These are phyloP conservation scores for Colletotrichum euphorbiae DNA, from an alignment of 2,329 filamentous ascomycete genomes.

Conservation along the genomic window DNA sequence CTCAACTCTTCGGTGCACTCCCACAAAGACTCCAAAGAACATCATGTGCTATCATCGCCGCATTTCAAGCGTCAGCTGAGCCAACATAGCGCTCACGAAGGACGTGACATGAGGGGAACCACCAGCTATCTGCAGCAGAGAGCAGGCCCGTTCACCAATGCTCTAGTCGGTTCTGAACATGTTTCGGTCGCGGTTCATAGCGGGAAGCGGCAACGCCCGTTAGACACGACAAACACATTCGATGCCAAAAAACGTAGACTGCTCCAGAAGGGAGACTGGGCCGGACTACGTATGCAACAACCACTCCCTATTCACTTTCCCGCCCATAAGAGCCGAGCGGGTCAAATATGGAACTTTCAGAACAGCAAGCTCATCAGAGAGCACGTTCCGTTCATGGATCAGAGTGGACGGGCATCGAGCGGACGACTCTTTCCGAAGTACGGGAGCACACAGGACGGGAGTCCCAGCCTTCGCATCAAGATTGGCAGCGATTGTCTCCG, in stretches of 20 bases:
- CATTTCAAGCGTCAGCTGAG: constrained; percentile 37
- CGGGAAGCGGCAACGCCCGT: constrained; percentile 1
- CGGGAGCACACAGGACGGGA: neutral
- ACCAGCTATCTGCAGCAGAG: neutral
- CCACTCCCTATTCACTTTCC: constrained; percentile 39
- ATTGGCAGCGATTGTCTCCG: constrained; percentile 37
- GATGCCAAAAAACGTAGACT: constrained; percentile 39
- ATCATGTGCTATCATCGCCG: constrained; percentile 11
- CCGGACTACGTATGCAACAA: constrained; percentile 48
- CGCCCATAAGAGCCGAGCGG: neutral
- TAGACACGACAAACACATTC: neutral
- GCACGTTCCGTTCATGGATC: neutral
- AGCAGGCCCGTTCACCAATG: neutral
- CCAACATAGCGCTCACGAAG: constrained; percentile 34
- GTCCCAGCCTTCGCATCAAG: constrained; percentile 25
- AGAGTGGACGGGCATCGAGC: neutral
- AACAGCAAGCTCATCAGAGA: neutral
- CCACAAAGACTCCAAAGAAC: neutral
- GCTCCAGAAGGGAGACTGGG: constrained; percentile 44
- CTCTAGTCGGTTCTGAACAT: neutral
- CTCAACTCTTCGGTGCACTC: neutral
- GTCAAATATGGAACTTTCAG: constrained; percentile 35
- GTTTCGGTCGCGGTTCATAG: neutral
- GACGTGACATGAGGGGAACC: neutral
- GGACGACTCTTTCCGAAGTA: neutral